These are phyloP conservation scores for Plasmodium yoelii DNA, from an alignment of 169 alveolate genomes.

Conservation along the genomic window DNA sequence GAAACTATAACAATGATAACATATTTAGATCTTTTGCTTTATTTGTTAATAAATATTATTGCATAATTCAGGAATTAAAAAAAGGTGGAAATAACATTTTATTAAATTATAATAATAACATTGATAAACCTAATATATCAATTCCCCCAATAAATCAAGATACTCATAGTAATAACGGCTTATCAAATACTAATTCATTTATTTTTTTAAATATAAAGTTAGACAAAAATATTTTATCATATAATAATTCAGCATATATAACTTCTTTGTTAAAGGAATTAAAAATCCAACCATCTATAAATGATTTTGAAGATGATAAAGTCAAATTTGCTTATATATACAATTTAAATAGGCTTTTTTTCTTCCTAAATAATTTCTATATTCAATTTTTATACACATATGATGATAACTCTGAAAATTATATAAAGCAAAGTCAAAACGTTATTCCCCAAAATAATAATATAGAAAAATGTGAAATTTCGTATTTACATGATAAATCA, in stretches of 20 bases:
- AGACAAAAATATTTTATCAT: constrained; percentile 5
- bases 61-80: constrained; percentile 2
- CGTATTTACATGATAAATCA: background rate
- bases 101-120: background rate
- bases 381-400: constrained; percentile 25
- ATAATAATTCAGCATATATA: constrained; percentile 9
- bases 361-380: constrained; percentile 42
- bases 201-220: constrained; percentile 46
- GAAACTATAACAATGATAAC: constrained; percentile 22
- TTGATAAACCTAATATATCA: background rate
- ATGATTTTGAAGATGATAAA: constrained; percentile 31
- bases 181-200: constrained; percentile 41
- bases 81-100: background rate
- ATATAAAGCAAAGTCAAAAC: background rate
- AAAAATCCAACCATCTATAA: constrained; percentile 39
- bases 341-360: constrained; percentile 40
- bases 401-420: background rate
- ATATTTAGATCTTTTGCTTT: constrained; percentile 33
- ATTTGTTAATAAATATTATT: constrained; percentile 56
- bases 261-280: constrained; percentile 10
- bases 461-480: background rate
- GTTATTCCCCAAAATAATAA: background rate
- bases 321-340: constrained; percentile 38
- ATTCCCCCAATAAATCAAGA: background rate
- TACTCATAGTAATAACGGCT: background rate